Conservation (phyloP, 805 yeast species). For the Candida golubevii region DNA sequence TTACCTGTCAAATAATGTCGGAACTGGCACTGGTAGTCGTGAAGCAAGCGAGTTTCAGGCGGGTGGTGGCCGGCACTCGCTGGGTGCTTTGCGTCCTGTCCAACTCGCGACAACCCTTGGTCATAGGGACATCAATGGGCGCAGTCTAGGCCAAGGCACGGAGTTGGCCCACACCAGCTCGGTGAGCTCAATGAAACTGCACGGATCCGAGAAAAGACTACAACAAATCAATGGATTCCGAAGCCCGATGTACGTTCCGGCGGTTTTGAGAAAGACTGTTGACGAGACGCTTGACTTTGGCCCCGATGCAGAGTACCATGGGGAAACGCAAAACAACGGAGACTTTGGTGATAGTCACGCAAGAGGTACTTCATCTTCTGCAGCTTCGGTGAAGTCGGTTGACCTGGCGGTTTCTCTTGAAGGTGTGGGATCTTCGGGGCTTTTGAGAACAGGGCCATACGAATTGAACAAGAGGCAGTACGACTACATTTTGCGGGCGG, state of each 20-base stretch:
- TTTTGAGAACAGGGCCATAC: slow-evolving; percentile 11
- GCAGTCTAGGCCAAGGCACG: slow-evolving; percentile 1
- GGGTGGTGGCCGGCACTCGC: no score
- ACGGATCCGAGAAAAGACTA: slow-evolving; percentile 27
- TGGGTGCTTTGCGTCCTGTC: slow-evolving; percentile 1
- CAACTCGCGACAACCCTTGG: slow-evolving; percentile 2
- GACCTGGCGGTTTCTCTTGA: slow-evolving; percentile 31
- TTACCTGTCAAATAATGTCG: background rate
- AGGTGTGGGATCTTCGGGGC: slow-evolving; percentile 16
- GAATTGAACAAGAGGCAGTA: slow-evolving; percentile 18
- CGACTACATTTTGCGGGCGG: slow-evolving; percentile 28
- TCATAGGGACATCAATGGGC: slow-evolving; percentile 1
- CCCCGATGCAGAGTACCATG: slow-evolving; percentile 2
- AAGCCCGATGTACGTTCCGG: slow-evolving; percentile 87
- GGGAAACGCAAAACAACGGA: background rate
- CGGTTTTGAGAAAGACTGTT: slow-evolving; percentile 59
- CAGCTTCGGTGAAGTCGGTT: slow-evolving; percentile 27
- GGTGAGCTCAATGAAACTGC: slow-evolving; percentile 5
- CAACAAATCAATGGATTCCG: slow-evolving; percentile 77
- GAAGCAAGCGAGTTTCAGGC: no score
- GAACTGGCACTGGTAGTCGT: background rate
- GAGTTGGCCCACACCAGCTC: slow-evolving; percentile 6
- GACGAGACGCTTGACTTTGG: slow-evolving; percentile 12
- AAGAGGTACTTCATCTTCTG: slow-evolving; percentile 10
- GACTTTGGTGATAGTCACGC: background rate